Conservation (phyloP, 805 yeast species). For the Candida endomychidarum region DNA sequence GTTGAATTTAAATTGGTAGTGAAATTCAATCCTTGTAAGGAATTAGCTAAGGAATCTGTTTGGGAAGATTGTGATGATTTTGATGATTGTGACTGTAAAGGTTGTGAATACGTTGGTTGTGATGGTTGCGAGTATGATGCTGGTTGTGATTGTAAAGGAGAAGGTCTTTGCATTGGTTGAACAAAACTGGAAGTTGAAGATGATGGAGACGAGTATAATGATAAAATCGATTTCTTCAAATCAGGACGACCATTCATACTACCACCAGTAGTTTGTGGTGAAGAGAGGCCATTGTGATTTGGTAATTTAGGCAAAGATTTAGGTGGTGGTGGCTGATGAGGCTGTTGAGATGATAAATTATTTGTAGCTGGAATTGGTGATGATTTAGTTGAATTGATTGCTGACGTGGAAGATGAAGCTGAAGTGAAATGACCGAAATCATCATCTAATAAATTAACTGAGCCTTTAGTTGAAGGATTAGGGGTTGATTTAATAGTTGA, state of each 20-base stretch:
- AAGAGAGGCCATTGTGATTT: constrained; percentile 5
- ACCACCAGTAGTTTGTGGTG: constrained; percentile 39
- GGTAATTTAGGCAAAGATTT: constrained; percentile 17
- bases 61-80: background rate
- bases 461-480: constrained; percentile 1
- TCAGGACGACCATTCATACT: constrained; percentile 61
- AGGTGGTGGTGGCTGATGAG: constrained; percentile 2
- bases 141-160: constrained; percentile 1
- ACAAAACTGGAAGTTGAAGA: constrained; percentile 46
- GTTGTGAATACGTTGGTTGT: background rate
- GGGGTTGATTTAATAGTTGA: constrained; percentile 8
- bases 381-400: constrained; percentile 13
- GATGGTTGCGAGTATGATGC: constrained; percentile 1
- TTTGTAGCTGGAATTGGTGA: constrained; percentile 25
- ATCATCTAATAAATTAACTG: constrained; percentile 32
- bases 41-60: constrained; percentile 20
- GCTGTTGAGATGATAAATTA: no score
- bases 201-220: constrained; percentile 68
- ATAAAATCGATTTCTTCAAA: constrained; percentile 85
- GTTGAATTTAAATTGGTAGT: constrained; percentile 7
- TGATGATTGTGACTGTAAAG: constrained; percentile 3
- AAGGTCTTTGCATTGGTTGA: constrained; percentile 19
- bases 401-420: constrained; percentile 22
- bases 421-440: constrained; percentile 44
- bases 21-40: constrained; percentile 26